phyloP scores from a whole-genome alignment of 1,139 yeast genomes.

The Debaryomyces psychrophilus region DNA sequence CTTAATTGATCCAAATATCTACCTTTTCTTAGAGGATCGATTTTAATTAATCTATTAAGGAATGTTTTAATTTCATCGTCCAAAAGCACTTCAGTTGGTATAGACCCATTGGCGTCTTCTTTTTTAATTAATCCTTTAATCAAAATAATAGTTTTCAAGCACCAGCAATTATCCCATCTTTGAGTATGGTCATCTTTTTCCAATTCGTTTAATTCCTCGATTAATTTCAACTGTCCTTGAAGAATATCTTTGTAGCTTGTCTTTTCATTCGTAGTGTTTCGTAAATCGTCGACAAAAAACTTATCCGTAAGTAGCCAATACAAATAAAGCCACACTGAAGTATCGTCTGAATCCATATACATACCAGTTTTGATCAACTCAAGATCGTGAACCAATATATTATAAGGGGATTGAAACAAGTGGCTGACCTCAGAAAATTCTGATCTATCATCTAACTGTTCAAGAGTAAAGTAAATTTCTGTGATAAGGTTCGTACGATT shows the following conservation, averaged over 20 bases:
- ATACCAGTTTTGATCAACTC: slow-evolving; percentile 78
- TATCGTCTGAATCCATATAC: slow-evolving; percentile 92
- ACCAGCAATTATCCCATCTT: slow-evolving; percentile 66
- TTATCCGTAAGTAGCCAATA: slow-evolving; percentile 75
- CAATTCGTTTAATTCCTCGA: slow-evolving; percentile 59
- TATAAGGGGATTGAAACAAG: slow-evolving; percentile 28
- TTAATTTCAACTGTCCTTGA: slow-evolving; percentile 37
- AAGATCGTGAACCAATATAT: slow-evolving; percentile 60
- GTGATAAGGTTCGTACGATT: slow-evolving; percentile 76
- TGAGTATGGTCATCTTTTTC: slow-evolving; percentile 59
- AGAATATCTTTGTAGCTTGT: slow-evolving; percentile 34
- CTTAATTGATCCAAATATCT: slow-evolving; percentile 53
- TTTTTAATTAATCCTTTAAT: slow-evolving; percentile 40
- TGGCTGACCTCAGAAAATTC: slow-evolving; percentile 19
- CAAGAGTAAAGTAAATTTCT: slow-evolving; percentile 38
- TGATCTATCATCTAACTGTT: slow-evolving; percentile 17
- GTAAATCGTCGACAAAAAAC: slow-evolving; percentile 40
- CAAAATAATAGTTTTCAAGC: slow-evolving; percentile 57
- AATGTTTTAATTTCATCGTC: slow-evolving; percentile 31
- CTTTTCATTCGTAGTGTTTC: slow-evolving; percentile 18
- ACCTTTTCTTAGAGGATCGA: slow-evolving; percentile 73
- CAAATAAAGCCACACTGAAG: slow-evolving; percentile 88
- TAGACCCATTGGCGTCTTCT: slow-evolving; percentile 14
- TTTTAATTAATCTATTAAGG: slow-evolving; percentile 47
- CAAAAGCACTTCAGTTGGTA: slow-evolving; percentile 13